These are phyloP conservation scores for Zygosaccharomyces kombuchaensis DNA, from an alignment of 805 yeast genomes.

Conservation along the genomic window DNA sequence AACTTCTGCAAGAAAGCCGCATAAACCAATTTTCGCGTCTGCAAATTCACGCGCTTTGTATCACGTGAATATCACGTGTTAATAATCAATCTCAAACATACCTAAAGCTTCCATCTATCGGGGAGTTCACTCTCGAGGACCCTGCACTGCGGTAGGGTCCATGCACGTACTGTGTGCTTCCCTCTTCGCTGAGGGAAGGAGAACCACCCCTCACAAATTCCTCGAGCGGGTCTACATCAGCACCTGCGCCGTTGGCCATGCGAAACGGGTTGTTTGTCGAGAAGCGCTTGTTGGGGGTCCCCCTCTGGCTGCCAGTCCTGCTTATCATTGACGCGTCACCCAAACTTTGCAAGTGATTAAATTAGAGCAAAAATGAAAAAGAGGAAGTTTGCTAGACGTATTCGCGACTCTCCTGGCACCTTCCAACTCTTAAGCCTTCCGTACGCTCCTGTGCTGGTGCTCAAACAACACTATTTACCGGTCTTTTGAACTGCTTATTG, in stretches of 20 bases:
- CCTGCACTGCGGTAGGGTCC: constrained; percentile 22
- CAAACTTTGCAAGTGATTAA: neutral
- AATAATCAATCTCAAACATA: constrained; percentile 9
- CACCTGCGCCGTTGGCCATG: constrained; percentile 32
- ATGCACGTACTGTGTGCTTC: constrained; percentile 10
- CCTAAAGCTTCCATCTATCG: constrained; percentile 28
- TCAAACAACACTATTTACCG: neutral
- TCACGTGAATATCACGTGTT: neutral
- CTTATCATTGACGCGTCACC: constrained; percentile 16
- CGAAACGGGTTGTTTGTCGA: constrained; percentile 76
- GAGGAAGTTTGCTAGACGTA: neutral
- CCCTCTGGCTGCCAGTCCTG: constrained; percentile 23
- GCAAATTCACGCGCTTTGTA: neutral
- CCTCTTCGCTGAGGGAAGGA: constrained; percentile 38
- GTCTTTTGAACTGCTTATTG: neutral
- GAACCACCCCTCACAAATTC: constrained; percentile 45
- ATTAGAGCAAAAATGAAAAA: neutral
- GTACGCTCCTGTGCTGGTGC: neutral
- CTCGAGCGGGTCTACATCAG: constrained; percentile 40
- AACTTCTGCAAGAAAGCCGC: neutral
- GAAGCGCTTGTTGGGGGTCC: constrained; percentile 36
- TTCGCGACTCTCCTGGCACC: neutral
- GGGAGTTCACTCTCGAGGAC: constrained; percentile 30
- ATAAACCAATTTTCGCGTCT: neutral
- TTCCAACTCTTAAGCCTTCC: neutral